Evolutionary conservation across 1,284 basidiomycete genomes (phyloP), one percentile per base, ranked within the genome.

Genomic region (Athelia sp.): DNA sequence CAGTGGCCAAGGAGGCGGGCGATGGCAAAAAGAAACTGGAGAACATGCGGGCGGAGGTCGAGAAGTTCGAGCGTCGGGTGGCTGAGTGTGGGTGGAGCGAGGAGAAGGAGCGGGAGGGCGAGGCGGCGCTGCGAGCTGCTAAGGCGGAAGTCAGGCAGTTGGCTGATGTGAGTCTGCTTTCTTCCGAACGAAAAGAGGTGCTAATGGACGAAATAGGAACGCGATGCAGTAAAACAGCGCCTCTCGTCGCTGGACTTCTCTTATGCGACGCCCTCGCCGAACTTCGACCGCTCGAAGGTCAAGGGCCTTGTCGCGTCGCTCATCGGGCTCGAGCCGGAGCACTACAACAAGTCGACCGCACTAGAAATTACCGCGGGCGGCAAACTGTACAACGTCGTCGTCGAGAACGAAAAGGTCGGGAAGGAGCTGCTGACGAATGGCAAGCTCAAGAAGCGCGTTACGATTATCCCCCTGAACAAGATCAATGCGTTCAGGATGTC

Each of bases 271-370:
- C 95, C 95, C 0, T 72, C 78, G 36, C 84, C 88, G 3, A 79
- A 82, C 60, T 99, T 99, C 64, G 92, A 99, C 65, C 79, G 86
- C 23, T 75, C 73, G 21, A 86, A 87, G 56, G 95, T 99, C 61
- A 96, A 96, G 62, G 97, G 97, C 42, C 77, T 91, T n/a, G 87
- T 95, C n/a, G 93, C 89, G 0, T 85, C 84, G 18, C 79, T 98
- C 18, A 82, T 98, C 55, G 75, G 81, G 0, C 80, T 99, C 1
- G 78, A 84, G 32, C 69, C 80, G 22, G 71, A 78, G 46, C 82
- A 94, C 62, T 84, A 83, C 60, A 73, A 84, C 58, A 90, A 88
- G 54, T 83, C 93, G 1, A 93, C 92, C 0, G 97, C 96, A 1
- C 79, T 99, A 21, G 97, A 99, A 68, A 88, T 98, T 54, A 87